Evolutionary conservation across 768 basidiomycete species (phyloP).

Genomic region (Mycena maculata): DNA sequence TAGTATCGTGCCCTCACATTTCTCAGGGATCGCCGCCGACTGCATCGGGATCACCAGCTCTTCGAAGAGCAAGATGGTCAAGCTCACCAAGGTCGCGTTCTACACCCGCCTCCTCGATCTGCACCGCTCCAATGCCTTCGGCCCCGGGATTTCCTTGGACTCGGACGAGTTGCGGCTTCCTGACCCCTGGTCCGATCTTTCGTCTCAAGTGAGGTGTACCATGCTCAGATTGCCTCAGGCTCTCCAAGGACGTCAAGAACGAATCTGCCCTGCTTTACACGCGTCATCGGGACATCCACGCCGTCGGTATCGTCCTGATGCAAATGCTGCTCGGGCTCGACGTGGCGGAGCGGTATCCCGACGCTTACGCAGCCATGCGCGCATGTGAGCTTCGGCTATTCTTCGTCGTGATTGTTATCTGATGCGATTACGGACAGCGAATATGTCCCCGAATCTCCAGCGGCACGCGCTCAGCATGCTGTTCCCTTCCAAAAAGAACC

Average conservation of each 20-base stretch:
- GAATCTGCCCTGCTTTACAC: conserved; percentile 82
- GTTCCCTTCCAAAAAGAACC: conserved; percentile 65
- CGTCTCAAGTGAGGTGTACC: background rate
- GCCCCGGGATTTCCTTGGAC: conserved; percentile 44
- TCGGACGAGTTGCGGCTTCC: conserved; percentile 53
- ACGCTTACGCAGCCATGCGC: conserved; percentile 68
- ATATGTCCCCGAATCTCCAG: conserved; percentile 63
- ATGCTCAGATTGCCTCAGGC: conserved; percentile 53
- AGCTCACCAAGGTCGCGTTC: conserved; percentile 80
- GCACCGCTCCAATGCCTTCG: conserved; percentile 87
- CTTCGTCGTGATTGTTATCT: background rate
- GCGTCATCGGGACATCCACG: conserved; percentile 83
- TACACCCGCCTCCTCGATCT: conserved; percentile 80
- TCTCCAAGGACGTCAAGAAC: conserved; percentile 82
- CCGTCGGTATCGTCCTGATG: conserved; percentile 79
- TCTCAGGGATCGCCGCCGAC: conserved; percentile 65
- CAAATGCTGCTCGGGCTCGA: conserved; percentile 90
- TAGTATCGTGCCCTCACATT: conserved; percentile 7
- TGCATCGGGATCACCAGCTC: conserved; percentile 72
- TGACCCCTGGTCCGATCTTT: conserved; percentile 58
- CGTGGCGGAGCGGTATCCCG: conserved; percentile 65
- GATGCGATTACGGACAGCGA: conserved; percentile 49
- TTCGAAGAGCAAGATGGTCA: conserved; percentile 72
- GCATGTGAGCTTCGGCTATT: conserved; percentile 59
- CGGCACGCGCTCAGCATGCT: conserved; percentile 71